Evolutionary conservation across 352 stramenopile genomes (phyloP), one percentile per base, ranked within the genome.

Genomic region (Elongisporangium prolatum): DNA sequence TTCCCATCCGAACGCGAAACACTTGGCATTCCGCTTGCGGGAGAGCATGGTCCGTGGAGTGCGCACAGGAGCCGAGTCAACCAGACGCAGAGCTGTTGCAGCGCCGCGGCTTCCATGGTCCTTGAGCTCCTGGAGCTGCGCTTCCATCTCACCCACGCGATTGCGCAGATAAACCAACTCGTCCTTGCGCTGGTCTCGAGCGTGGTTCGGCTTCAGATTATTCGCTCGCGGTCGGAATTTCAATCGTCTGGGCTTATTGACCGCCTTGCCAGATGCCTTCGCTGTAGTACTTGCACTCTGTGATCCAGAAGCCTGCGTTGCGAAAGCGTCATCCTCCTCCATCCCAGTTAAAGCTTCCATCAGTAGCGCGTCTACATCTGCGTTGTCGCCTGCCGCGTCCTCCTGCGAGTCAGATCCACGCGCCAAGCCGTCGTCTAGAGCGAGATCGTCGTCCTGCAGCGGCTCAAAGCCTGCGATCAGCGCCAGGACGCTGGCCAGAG

Each of bases 1-100:
- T 7, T 68, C 61, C 77, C 77, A 87, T 21, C 79, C 70, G 1
- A 61, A 63, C 2, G 58, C 60, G 13, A 44, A 44, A 13, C 34
- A 44, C 34, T 44, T 44, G 34, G 34, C 34, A 44, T 44, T 44
- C 5, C 34, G 34, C 34, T 44, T 44, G 34, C 34, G 34, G 10
- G 34, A 44, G 10, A 44, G 34, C 34, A 44, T 44, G 7, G 34
- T 44, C 1, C 34, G 34, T 17, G 34, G 34, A 7, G 34, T 44
- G 34, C 34, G 34, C 34, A 44, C 34, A 44, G 34, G 34, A 16
- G 34, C 34, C 14, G 34, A 44, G 34, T 4, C 34, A 4, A 44
- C 34, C 0, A 44, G 34, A 17, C 34, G 34, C 10, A 44, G 9
- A 16, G 34, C 34, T 3, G 34, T 44, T 0, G 34, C 0, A 75